These are phyloP conservation scores for Ascochyta rabiei DNA, from an alignment of 2,329 filamentous ascomycete species.

Conservation along the genomic window DNA sequence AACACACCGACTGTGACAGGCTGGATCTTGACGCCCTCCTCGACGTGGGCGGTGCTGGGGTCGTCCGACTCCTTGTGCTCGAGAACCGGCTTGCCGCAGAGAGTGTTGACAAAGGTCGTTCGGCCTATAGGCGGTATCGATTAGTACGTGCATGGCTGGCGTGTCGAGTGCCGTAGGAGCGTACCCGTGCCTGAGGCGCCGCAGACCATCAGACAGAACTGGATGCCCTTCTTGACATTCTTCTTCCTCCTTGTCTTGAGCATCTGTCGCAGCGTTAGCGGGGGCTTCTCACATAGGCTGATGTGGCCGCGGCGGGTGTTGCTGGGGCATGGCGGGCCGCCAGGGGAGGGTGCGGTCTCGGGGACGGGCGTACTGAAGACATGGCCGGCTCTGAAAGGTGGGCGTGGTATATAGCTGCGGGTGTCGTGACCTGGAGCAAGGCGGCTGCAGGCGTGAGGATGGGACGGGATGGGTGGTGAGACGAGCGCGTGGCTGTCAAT, in stretches of 20 bases:
- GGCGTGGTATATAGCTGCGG: conserved; percentile 27
- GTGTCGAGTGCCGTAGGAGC: conserved; percentile 36
- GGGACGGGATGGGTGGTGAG: conserved; percentile 24
- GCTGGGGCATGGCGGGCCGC: conserved; percentile 30
- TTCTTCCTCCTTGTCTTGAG: conserved; percentile 98
- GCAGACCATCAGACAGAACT: conserved; percentile 99
- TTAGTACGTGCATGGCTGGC: neutral
- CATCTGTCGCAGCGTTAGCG: conserved; percentile 42
- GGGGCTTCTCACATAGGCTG: conserved; percentile 21
- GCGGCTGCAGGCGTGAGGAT: conserved; percentile 27
- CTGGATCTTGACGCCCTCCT: conserved; percentile 98
- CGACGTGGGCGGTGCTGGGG: conserved; percentile 82
- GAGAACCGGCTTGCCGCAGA: conserved; percentile 93
- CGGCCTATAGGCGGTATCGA: conserved; percentile 65
- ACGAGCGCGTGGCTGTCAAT: conserved; percentile 28
- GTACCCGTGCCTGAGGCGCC: conserved; percentile 97
- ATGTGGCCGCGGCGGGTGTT: conserved; percentile 19
- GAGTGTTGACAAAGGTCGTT: conserved; percentile 99
- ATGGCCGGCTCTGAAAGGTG: conserved; percentile 36
- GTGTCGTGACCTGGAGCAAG: conserved; percentile 25
- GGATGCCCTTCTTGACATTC: conserved; percentile 99
- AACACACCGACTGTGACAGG: conserved; percentile 90
- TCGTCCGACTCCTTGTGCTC: conserved; percentile 93
- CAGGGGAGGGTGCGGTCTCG: conserved; percentile 28
- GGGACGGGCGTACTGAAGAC: conserved; percentile 46